Evolutionary conservation across 805 yeast species (phyloP).

Genomic region (Kurtzmaniella fragi): DNA sequence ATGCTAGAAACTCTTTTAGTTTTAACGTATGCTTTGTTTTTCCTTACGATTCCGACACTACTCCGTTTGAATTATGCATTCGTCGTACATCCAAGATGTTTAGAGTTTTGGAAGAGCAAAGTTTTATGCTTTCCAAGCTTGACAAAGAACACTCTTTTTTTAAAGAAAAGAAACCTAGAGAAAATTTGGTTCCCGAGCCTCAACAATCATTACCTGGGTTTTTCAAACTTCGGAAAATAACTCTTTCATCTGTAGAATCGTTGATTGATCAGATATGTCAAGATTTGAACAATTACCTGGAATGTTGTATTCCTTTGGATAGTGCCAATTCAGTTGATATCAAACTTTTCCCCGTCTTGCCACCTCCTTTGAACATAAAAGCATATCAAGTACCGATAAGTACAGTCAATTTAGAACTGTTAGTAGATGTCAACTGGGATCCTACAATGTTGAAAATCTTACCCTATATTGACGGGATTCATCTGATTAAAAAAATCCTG

Average conservation of each 20-base stretch:
- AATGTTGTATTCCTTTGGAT: constrained; percentile 91
- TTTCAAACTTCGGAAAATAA: constrained; percentile 26
- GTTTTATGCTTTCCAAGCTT: constrained; percentile 59
- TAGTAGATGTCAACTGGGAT: constrained; percentile 93
- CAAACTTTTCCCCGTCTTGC: constrained; percentile 85
- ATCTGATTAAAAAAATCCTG: constrained; percentile 73
- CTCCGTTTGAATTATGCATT: constrained; percentile 83
- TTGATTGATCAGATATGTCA: constrained; percentile 87
- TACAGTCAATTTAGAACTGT: constrained; percentile 65
- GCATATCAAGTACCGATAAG: constrained; percentile 89
- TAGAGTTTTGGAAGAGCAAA: constrained; percentile 85
- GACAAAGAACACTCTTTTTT: constrained; percentile 39
- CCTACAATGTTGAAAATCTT: constrained; percentile 89
- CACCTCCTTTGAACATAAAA: constrained; percentile 70
- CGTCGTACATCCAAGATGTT: constrained; percentile 84
- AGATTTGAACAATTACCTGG: constrained; percentile 92
- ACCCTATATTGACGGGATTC: constrained; percentile 84
- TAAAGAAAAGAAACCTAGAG: constrained; percentile 11
- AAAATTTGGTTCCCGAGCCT: neutral
- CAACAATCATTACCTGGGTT: constrained; percentile 23
- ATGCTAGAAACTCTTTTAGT: constrained; percentile 86
- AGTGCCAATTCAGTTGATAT: constrained; percentile 87
- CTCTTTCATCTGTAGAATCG: constrained; percentile 53
- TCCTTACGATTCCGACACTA: constrained; percentile 71
- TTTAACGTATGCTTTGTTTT: constrained; percentile 94